Evolutionary conservation across 345 rosid genomes (phyloP), one percentile per base, ranked within the genome.

Genomic region (Populus deltoides): DNA sequence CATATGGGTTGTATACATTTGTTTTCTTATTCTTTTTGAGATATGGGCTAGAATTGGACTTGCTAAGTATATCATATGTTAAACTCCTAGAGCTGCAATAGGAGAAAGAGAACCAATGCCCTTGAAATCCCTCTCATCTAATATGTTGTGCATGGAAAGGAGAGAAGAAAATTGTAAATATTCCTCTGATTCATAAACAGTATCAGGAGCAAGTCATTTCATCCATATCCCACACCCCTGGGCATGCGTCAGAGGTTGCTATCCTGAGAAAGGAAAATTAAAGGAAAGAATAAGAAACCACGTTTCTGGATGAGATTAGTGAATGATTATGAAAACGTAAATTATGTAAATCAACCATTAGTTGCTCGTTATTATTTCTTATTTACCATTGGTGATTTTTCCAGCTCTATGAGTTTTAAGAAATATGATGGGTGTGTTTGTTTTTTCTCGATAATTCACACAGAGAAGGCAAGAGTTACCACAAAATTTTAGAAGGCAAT

Each of bases 381-480:
- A 1, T 12, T 25, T 0, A 41, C 7, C n/a, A 29, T n/a, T 22
- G 22, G 1, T 39, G 36, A 43, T 66, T 77, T 43, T 66, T 57
- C 59, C 24, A 61, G 45, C 27, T 24, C 66, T 63, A 7, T 31
- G 31, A 57, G 24, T 47, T 29, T 66, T 67, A 35, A 76, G 43
- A 75, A 69, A 75, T 47, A 47, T 67, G 55, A 36, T 25, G 13
- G 39, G 8, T 35, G 13, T 41, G 12, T 3, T 31, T 63, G 66
- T 74, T 31, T 70, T 79, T 68, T 79, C 41, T 81, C 80, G 13
- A 71, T 75, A 45, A 76, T 83, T 83, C 39, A 27, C 83, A 88
- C 98, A 94, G 97, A 86, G 84, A 85, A 90, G 88, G 75, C 88
- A 89, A 76, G 90, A 81, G 78, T 89, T 90, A 81, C 90, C 97